Base-by-base conservation (phyloP, 2,329 filamentous ascomycete species). In the Biscogniauxia marginata region DNA sequence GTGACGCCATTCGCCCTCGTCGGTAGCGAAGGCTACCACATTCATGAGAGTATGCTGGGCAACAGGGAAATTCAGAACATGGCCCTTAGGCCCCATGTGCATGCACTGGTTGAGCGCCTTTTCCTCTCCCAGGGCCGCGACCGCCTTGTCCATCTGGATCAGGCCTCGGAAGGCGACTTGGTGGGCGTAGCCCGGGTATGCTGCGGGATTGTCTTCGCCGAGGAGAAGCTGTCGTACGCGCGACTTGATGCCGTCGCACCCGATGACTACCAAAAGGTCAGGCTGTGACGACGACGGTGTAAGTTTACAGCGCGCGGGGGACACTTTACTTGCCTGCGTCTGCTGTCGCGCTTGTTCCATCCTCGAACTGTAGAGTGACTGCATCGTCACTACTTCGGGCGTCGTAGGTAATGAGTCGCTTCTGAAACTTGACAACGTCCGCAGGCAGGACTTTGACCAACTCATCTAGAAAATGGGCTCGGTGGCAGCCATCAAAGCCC, bases 161-260 rank as follows among this genome's bases (percentile, higher is more conserved):
- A 83, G 58, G 0, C 76, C 78, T 3, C 80, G 74, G 60, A 82
- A 83, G 0, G 76, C 79, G 57, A 79, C 80, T 61, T 82, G 43
- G 49, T 78, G 75, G 0, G 76, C 78, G 61, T 79, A 84, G 1
- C 73, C 68, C 0, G 81, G 76, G 16, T 73, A 65, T 1, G 75
- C 72, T 4, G 75, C 74, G 0, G 75, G 75, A 58, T 75, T 64
- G 0, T 74, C 64, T 1, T 68, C 67, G 0, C 75, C 76, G 0
- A 82, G 67, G 2, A 83, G 67, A 5, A 77, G 58, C 34, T 73
- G 59, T 22, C 81, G 71, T 4, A 79, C 74, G 25, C 73, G 71
- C 4, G 77, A 80, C 65, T 78, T 78, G 60, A 81, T 76, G 2
- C 79, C 79, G 60, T 81, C 79, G 53, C 74, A 76, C 3, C 77